phyloP scores from a whole-genome alignment of 2,329 filamentous ascomycete species.

The Teratosphaeria pseudoeucalypti region DNA sequence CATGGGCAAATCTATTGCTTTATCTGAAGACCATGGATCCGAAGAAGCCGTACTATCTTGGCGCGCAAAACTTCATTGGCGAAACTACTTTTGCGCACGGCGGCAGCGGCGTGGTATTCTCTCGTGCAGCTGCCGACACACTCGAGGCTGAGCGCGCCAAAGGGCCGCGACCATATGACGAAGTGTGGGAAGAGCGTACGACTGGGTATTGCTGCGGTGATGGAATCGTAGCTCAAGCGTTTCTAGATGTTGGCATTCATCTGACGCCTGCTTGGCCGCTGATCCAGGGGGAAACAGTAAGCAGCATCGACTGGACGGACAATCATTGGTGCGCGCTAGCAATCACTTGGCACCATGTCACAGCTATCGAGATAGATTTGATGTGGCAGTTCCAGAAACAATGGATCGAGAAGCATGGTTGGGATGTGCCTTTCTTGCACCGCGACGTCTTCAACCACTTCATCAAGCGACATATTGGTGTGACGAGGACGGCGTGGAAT shows the following conservation, averaged over 20 bases:
- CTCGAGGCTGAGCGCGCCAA: conserved; percentile 29
- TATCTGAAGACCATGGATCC: conserved; percentile 42
- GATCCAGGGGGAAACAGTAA: conserved; percentile 35
- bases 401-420: conserved; percentile 22
- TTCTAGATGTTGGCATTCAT: conserved; percentile 36
- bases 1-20: conserved; percentile 38
- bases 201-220: conserved; percentile 46
- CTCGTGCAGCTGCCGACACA: conserved; percentile 29
- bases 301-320: conserved; percentile 31
- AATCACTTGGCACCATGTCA: conserved; percentile 29
- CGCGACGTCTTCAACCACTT: conserved; percentile 25
- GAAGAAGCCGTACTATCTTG: conserved; percentile 37
- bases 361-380: conserved; percentile 16
- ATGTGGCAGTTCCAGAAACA: conserved; percentile 24
- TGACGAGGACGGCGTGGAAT: conserved; percentile 24
- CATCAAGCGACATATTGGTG: conserved; percentile 20
- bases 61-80: conserved; percentile 32
- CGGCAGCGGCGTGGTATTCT: conserved; percentile 36
- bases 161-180: conserved; percentile 26
- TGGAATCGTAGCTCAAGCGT: conserved; percentile 40
- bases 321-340: conserved; percentile 36
- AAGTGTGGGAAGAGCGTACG: conserved; percentile 33
- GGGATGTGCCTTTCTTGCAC: conserved; percentile 24
- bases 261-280: conserved; percentile 35
- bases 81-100: conserved; percentile 32